Evolutionary conservation across 331 rosid genomes (phyloP).

Genomic region (Erythrophleum ivorense): DNA sequence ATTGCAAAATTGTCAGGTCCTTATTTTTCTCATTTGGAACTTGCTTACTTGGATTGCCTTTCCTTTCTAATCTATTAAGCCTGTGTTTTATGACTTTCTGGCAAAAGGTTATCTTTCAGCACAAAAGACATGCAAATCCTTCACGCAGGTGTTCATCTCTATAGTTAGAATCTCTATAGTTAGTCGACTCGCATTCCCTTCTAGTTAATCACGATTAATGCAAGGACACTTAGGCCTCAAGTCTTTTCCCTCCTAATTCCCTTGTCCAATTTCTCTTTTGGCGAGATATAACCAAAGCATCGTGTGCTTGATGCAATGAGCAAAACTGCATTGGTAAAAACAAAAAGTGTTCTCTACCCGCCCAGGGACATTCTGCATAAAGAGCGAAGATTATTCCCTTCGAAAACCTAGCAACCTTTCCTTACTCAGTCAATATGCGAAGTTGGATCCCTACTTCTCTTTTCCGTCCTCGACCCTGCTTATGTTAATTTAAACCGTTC

Average conservation of each 20-base stretch:
- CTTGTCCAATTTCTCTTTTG: background rate
- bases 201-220: background rate
- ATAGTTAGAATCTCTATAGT: background rate
- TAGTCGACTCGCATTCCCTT: background rate
- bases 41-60: background rate
- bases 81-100: background rate
- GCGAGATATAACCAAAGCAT: background rate
- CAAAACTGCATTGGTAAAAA: background rate
- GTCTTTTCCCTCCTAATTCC: background rate
- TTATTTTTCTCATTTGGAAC: background rate
- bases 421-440: too few relatives aligned
- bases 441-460: too few relatives aligned
- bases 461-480: too few relatives aligned
- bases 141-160: background rate
- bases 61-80: background rate
- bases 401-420: too few relatives aligned
- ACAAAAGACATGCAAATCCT: background rate
- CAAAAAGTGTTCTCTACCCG: background rate
- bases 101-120: background rate
- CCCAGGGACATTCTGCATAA: background rate
- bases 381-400: too few relatives aligned
- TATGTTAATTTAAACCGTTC: too few relatives aligned
- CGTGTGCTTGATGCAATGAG: background rate
- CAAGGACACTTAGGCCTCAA: background rate
- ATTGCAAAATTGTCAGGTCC: background rate